These are phyloP conservation scores for Colletotrichum sp. DNA, from an alignment of 2,329 filamentous ascomycete species.

Conservation along the genomic window DNA sequence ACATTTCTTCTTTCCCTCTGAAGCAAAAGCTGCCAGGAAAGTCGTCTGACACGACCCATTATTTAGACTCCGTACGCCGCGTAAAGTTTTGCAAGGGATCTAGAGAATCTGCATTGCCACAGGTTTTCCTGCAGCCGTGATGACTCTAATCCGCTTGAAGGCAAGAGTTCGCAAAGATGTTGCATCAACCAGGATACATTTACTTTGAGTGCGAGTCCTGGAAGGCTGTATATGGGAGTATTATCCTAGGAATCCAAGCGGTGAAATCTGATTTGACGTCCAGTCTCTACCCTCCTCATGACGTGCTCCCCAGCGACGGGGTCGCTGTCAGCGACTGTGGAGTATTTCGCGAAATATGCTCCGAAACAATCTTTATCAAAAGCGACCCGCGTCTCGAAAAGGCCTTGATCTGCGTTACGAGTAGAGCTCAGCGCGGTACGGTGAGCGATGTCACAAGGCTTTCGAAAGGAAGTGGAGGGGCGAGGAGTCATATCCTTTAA, in stretches of 20 bases:
- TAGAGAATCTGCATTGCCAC: neutral
- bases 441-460: neutral
- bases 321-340: fast-evolving
- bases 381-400: neutral
- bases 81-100: neutral
- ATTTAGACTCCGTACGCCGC: neutral
- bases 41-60: neutral
- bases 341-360: neutral
- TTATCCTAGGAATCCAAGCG: neutral
- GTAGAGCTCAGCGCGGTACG: neutral
- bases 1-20: neutral
- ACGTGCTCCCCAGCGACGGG: neutral
- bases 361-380: neutral
- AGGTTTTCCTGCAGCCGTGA: neutral
- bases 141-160: neutral
- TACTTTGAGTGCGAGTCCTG: neutral
- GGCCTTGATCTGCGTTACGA: neutral
- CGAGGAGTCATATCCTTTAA: neutral
- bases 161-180: neutral
- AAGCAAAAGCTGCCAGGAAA: neutral
- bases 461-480: neutral
- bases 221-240: neutral
- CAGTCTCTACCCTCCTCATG: neutral
- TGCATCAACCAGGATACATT: neutral
- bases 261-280: neutral